Evolutionary conservation across 2,329 filamentous ascomycete species (phyloP).

Genomic region (Arthrobotrys megalospora): DNA sequence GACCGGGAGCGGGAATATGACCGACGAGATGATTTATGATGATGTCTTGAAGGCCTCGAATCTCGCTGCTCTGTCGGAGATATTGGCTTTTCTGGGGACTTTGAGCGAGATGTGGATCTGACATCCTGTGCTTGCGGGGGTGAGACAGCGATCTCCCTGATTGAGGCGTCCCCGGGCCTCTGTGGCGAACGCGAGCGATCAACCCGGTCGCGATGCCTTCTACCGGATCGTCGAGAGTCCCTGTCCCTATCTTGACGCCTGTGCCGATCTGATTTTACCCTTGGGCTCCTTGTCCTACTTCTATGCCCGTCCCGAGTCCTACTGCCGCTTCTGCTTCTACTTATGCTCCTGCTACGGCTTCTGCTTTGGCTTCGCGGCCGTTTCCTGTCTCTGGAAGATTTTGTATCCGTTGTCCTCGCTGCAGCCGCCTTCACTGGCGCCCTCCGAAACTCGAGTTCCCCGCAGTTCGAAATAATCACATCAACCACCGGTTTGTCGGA

Average conservation of each 20-base stretch:
- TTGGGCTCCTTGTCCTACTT: constrained; percentile 32
- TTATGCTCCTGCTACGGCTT: constrained; percentile 55
- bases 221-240: constrained; percentile 32
- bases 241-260: constrained; percentile 21
- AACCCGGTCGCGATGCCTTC: constrained; percentile 34
- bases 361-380: constrained; percentile 57
- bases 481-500: constrained; percentile 66
- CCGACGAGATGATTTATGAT: constrained; percentile 42
- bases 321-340: constrained; percentile 25
- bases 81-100: constrained; percentile 43
- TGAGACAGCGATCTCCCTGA: background rate
- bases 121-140: constrained; percentile 1
- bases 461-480: constrained; percentile 63
- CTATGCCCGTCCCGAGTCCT: constrained; percentile 26
- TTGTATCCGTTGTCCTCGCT: constrained; percentile 17
- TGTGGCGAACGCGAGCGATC: constrained; percentile 53
- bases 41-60: constrained; percentile 35
- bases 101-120: constrained; percentile 40
- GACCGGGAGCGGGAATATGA: constrained; percentile 51
- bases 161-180: constrained; percentile 6
- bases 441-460: constrained; percentile 61
- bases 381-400: constrained; percentile 58
- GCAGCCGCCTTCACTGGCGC: constrained; percentile 27
- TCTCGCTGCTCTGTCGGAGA: constrained; percentile 30
- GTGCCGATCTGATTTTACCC: constrained; percentile 24